Evolutionary conservation across 805 yeast genomes (phyloP), one percentile per base, ranked within the genome.

Genomic region (Kazachstania bromeliacearum): DNA sequence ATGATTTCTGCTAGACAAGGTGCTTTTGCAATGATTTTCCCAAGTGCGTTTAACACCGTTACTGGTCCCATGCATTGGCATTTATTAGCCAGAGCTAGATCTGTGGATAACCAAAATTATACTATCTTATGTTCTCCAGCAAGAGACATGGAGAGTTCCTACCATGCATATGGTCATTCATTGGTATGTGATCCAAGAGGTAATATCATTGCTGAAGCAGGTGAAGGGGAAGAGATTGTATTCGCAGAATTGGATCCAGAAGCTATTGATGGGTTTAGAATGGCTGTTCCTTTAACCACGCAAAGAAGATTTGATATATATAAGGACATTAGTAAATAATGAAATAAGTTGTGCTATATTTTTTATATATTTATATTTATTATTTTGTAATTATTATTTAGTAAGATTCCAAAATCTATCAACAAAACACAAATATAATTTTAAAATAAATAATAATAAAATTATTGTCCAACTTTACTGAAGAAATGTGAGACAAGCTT

Each of bases 51-150:
- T 63, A 82, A 82, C 63, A 79, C 88, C 5, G 79, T 80, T 12
- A 82, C 92, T 0, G 94, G 94, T 0, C 94, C 94, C 1, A 62
- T 78, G 57, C 89, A 78, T 55, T 82, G 94, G 94, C 81, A 77
- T 47, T 64, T 80, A 39, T 66, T 82, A 41, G 89, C 85, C 1
- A 68, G 77, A 41, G 64, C 85, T 0, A 65, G 92, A 43, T 83
- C 89, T 3, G 75, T 82, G 10, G 94, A 82, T 55, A 82, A 79
- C 51, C 81, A 80, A 55, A 57, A 75, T 12, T 82, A 74, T 43
- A 80, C 83, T 4, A 67, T 89, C 25, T 61, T 85, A 45, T 85
- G 95, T 45, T 84, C 95, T 6, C 96, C 96, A 3, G 88, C 95
- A 3, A 72, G 96, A 51, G 85, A 85, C 54, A 62, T 67, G 35